Evolutionary conservation across 2,329 filamentous ascomycete species (phyloP).

Genomic region (Colletotrichum higginsianum): DNA sequence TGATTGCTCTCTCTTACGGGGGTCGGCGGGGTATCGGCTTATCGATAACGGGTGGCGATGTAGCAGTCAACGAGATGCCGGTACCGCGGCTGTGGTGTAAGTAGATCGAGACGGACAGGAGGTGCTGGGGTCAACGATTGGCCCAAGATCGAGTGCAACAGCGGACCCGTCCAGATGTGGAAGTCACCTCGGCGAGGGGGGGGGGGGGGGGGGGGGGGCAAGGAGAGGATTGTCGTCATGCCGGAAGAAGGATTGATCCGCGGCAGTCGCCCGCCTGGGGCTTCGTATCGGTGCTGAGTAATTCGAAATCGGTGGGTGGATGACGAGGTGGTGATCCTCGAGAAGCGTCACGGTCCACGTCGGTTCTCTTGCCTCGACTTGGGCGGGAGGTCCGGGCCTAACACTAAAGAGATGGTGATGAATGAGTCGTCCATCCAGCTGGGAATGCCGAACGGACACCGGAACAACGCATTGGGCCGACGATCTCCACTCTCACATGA

Average conservation of each 20-base stretch:
- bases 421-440: slow-evolving; percentile 1
- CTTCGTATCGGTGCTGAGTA: background rate
- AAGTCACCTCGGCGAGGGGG: slow-evolving; percentile 27
- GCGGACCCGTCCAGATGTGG: slow-evolving; percentile 19
- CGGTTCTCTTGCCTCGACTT: slow-evolving; percentile 19
- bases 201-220: too few relatives aligned
- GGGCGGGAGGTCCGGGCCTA: slow-evolving; percentile 23
- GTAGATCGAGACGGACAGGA: background rate
- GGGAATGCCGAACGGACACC: slow-evolving; percentile 26
- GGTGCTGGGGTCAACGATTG: slow-evolving; percentile 26
- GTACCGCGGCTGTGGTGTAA: slow-evolving; percentile 9
- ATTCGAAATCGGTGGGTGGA: slow-evolving; percentile 3
- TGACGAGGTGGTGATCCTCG: slow-evolving; percentile 8
- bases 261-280: background rate
- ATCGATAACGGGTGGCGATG: slow-evolving; percentile 33
- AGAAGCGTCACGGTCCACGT: slow-evolving; percentile 8
- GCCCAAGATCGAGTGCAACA: slow-evolving; percentile 6
- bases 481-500: slow-evolving; percentile 35
- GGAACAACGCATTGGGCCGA: slow-evolving; percentile 36
- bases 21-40: slow-evolving; percentile 26
- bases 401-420: slow-evolving; percentile 3
- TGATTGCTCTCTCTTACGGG: background rate
- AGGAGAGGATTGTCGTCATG: background rate
- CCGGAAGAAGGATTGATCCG: slow-evolving; percentile 33
- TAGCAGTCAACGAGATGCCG: background rate